Base-by-base conservation (phyloP, 495 filamentous ascomycete species). In the Tricharina praecox region DNA sequence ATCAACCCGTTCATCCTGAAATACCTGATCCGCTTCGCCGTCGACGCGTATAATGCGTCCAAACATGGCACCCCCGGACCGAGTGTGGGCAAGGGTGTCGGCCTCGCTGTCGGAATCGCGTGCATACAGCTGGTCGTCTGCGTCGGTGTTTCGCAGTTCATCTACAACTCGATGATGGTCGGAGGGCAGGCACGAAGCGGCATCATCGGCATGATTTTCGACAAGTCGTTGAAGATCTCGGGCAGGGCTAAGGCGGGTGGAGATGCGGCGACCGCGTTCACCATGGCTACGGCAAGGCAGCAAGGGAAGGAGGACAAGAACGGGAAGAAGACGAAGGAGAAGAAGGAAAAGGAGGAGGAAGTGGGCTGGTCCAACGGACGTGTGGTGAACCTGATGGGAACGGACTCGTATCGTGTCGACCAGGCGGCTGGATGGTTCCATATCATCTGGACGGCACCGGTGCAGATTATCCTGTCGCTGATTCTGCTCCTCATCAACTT, bases 371-470 rank as follows among this genome's bases (percentile, higher is more conserved):
- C 76, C 36, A 96, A 95, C 57, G 88, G 88, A 16, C 74, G 82
- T 47, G 80, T 96, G 23, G 73, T 87, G 51, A 92, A 87, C 46
- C 59, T 96, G 54, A 95, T 96, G 88, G 82, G 80, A 47, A 83
- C 85, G 32, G 88, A 96, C 55, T 85, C 87, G 13, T 86, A 87
- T 63, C 81, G 86, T 43, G 70, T 96, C 50, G 85, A 94, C 56
- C 75, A 82, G 56, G 84, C 85, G 2, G 81, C 69, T 11, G 82
- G 82, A 42, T 74, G 93, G 66, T 86, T 94, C 64, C 88, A 96
- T 55, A 72, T 96, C 61, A 66, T 81, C 4, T 94, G 88, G 87
- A 84, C 81, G 3, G 74, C 82, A 0, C 86, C 88, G 0, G 64
- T 95, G 28, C 68, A 76, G 4, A 77, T 85, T 52, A 62, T 85